phyloP scores from a whole-genome alignment of 1,284 basidiomycete genomes.

The Neonothopanus nambi region DNA sequence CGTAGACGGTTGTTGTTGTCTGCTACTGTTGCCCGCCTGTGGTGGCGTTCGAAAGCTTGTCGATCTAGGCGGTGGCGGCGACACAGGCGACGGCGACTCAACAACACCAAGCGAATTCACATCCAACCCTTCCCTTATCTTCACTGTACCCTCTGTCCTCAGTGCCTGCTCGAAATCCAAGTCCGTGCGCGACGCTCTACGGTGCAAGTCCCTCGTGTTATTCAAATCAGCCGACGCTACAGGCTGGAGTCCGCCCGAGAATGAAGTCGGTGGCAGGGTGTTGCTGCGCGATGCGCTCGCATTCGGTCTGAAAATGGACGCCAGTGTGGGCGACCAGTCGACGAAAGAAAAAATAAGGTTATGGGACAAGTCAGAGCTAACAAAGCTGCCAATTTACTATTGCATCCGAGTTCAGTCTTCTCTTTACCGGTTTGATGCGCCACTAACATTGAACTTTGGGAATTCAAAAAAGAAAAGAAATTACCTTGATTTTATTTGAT shows the following conservation, averaged over 20 bases:
- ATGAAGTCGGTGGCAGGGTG: slow-evolving; percentile 45
- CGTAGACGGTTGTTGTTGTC: slow-evolving; percentile 42
- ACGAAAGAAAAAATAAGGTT: not conserved
- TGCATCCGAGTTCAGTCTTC: too few species aligned
- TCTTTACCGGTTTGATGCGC: slow-evolving; percentile 3
- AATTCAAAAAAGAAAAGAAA: not conserved
- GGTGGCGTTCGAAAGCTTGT: slow-evolving; percentile 33
- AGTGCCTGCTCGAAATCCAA: slow-evolving; percentile 79
- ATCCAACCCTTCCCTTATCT: slow-evolving; percentile 68
- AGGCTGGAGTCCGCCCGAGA: slow-evolving; percentile 53
- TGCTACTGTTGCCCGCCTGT: slow-evolving; percentile 20
- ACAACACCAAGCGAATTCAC: slow-evolving; percentile 62
- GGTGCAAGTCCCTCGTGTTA: slow-evolving; percentile 38
- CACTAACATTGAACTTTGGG: too few species aligned
- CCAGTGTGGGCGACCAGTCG: slow-evolving; percentile 22
- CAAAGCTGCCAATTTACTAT: not conserved
- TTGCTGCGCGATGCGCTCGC: slow-evolving; percentile 25
- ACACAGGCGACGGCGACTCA: slow-evolving; percentile 32
- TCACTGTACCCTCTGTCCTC: slow-evolving; percentile 60
- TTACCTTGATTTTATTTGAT: too few species aligned
- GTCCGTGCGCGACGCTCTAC: slow-evolving; percentile 67
- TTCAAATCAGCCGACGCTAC: slow-evolving; percentile 50
- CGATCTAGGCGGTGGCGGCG: slow-evolving; percentile 25
- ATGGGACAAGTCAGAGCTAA: not conserved
- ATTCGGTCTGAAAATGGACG: slow-evolving; percentile 46